Base-by-base conservation (phyloP, 371 early-diverging fungal species). In the Sporodiniella umbellata region DNA sequence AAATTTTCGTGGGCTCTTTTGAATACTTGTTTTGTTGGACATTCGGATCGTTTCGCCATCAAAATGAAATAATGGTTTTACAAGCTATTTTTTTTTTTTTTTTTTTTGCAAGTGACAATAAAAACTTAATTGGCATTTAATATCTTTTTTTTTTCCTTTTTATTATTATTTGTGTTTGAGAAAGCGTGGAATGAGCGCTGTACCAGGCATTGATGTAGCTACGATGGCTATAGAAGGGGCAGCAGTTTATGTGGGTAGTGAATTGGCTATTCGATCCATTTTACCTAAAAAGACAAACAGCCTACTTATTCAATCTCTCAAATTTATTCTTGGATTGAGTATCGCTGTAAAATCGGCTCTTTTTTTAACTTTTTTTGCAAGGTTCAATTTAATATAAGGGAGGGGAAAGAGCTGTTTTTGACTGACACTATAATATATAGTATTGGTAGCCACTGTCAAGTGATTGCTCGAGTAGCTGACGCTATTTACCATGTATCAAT, bases 401-500 rank as follows among this genome's bases (percentile, higher is more conserved):
- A n/a, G n/a, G n/a, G n/a, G n/a, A n/a, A n/a, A n/a, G n/a, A n/a
- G n/a, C n/a, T n/a, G n/a, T n/a, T n/a, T n/a, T n/a, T n/a, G n/a
- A n/a, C n/a, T n/a, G n/a, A n/a, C 6, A 40, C 7, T 12, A 14
- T 28, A 30, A 17, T 0, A n/a, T 35, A n/a, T 2, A 48, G 15
- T 28, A 18, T 24, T 3, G 21, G 17, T 14, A 19, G 14, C 42
- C 33, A 45, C 3, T 73, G 74, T 18, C 11, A 40, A 11, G 42
- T 50, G 2, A 45, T 37, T 7, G 59, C 59, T 2, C 51, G 60
- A 45, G n/a, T 53, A 1, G 72, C 65, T 0, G 75, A 71, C 52
- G 28, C 64, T 12, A 59, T 68, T 19, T 75, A 60, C 33, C 75
- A 75, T 33, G 2, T 65, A 4, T 53, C 62, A 23, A 67, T 71